Conservation (phyloP, 257 asterid species). For the Salvia hispanica region DNA sequence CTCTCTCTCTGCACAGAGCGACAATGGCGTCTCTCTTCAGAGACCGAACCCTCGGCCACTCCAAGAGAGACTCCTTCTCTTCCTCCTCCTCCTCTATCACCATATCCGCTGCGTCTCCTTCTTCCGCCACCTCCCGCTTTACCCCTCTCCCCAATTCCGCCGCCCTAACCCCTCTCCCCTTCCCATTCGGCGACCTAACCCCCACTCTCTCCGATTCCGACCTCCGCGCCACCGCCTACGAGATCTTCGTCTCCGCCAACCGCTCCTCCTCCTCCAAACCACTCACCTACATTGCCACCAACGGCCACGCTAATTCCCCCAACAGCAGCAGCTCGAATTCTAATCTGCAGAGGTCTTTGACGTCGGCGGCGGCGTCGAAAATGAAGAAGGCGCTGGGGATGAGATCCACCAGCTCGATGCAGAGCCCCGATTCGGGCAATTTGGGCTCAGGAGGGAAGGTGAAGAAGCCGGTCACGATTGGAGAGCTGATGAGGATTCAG, state of each 20-base stretch:
- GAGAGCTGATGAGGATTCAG: conserved; percentile 89
- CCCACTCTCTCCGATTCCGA: conserved; percentile 69
- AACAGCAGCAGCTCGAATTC: conserved; percentile 38
- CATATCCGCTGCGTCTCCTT: conserved; percentile 46
- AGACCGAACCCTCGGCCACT: conserved; percentile 73
- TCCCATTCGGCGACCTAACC: conserved; percentile 74
- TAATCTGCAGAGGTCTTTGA: conserved; percentile 69
- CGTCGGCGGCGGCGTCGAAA: too few species aligned
- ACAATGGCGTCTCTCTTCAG: conserved; percentile 97
- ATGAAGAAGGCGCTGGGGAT: conserved; percentile 98
- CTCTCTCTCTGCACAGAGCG: conserved; percentile 33
- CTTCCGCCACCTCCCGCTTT: conserved; percentile 58
- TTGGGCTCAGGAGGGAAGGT: conserved; percentile 62
- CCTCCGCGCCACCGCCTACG: conserved; percentile 82
- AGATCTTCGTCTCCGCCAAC: conserved; percentile 85
- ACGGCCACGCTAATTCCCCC: conserved; percentile 34
- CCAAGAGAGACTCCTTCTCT: conserved; percentile 62
- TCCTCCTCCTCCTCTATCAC: conserved; percentile 40
- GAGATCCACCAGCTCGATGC: conserved; percentile 66
- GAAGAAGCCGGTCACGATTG: conserved; percentile 77
- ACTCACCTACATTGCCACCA: conserved; percentile 50
- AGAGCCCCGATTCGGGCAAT: conserved; percentile 53
- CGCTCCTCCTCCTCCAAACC: conserved; percentile 72
- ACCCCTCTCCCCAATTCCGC: conserved; percentile 38
- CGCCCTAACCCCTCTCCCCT: conserved; percentile 59